A percentile compares a stretch with the other conserved stretches of the same genome.
Conservation (phyloP, 495 filamentous ascomycete species). For the Penicillium malachiteum region DNA sequence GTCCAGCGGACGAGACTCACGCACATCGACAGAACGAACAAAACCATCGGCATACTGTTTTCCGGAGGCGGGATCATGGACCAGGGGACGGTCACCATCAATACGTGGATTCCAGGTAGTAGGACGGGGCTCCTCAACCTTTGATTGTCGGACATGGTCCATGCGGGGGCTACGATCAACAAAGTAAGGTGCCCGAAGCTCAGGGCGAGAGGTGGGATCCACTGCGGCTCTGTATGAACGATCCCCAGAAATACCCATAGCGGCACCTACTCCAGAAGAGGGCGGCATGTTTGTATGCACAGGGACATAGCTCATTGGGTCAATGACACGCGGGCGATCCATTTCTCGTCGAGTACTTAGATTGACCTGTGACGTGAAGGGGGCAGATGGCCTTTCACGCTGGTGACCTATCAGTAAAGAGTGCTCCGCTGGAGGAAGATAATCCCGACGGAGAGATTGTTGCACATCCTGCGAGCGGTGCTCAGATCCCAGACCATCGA, state of each 20-base stretch:
- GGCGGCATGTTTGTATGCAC: constrained; percentile 6
- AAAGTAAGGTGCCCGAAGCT: constrained; percentile 15
- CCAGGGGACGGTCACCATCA: constrained; percentile 15
- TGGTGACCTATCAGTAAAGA: constrained; percentile 15
- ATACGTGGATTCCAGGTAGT: constrained; percentile 13
- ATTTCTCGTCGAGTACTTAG: constrained; percentile 15
- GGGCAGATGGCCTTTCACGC: constrained; percentile 12
- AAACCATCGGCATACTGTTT: constrained; percentile 41
- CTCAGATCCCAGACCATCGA: constrained; percentile 18
- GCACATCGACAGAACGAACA: constrained; percentile 36
- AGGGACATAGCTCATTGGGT: constrained; percentile 13
- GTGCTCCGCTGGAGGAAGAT: constrained; percentile 17
- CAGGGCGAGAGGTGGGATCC: constrained; percentile 8
- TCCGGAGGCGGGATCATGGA: constrained; percentile 17
- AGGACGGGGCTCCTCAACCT: constrained; percentile 6
- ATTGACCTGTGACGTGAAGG: constrained; percentile 12
- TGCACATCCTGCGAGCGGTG: constrained; percentile 17
- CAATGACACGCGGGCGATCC: constrained; percentile 17
- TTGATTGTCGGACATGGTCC: constrained; percentile 13
- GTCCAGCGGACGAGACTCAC: constrained; percentile 25
- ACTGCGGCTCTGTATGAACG: constrained; percentile 13
- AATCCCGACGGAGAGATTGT: constrained; percentile 24
- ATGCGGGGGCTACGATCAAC: constrained; percentile 20
- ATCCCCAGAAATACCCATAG: constrained; percentile 14
- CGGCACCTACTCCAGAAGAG: constrained; percentile 13